These are phyloP conservation scores for Sporothrix phasma DNA, from an alignment of 2,329 filamentous ascomycete genomes.

Conservation along the genomic window DNA sequence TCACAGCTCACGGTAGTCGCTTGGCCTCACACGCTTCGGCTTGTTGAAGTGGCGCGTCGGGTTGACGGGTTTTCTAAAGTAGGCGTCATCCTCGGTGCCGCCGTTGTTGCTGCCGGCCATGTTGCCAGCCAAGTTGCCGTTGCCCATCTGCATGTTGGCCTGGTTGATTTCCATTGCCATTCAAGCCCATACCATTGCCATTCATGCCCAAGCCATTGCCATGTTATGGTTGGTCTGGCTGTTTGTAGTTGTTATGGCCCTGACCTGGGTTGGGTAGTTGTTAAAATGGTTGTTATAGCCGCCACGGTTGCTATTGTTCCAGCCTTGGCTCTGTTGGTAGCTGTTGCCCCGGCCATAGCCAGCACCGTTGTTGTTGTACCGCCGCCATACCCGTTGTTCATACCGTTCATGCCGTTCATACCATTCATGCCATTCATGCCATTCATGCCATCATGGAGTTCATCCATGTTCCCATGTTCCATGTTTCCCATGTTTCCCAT, in stretches of 20 bases:
- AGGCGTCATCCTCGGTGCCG: conserved; percentile 74
- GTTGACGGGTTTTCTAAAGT: conserved; percentile 93
- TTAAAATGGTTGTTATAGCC: conserved; percentile 8
- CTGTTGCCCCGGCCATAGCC: conserved; percentile 1
- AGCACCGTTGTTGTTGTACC: neutral
- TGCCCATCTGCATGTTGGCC: conserved; percentile 21
- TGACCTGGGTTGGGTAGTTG: conserved; percentile 8
- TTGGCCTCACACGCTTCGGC: conserved; percentile 69
- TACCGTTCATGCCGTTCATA: conserved; percentile 23
- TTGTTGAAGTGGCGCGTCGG: conserved; percentile 81
- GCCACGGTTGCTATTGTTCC: conserved; percentile 16
- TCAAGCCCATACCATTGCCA: conserved; percentile 18
- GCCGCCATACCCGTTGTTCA: neutral
- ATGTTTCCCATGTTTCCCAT: conserved; percentile 24
- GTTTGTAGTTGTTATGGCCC: neutral
- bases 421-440: conserved; percentile 36
- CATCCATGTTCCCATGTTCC: conserved; percentile 31
- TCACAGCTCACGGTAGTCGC: conserved; percentile 80
- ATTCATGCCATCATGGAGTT: conserved; percentile 36
- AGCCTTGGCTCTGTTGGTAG: conserved; percentile 9
- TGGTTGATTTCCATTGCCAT: neutral
- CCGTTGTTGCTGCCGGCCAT: conserved; percentile 16
- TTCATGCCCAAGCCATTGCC: neutral
- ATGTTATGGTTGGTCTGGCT: neutral
- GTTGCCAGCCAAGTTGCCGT: neutral